Evolutionary conservation across 2,329 filamentous ascomycete species (phyloP).

Genomic region (Sporothrix variecibatus): DNA sequence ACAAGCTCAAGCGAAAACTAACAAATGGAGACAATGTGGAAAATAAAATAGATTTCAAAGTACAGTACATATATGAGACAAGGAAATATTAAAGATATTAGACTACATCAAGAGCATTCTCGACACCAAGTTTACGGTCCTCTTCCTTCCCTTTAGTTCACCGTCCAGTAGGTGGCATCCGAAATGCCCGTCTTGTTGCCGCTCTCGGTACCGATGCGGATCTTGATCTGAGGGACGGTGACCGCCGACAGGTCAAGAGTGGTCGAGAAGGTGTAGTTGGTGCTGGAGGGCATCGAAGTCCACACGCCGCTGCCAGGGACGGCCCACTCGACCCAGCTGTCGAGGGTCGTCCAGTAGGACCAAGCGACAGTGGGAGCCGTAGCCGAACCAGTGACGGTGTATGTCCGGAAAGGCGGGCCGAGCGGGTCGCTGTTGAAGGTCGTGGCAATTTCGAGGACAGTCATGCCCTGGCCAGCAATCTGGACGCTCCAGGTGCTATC

Average conservation of each 20-base stretch:
- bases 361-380: constrained; percentile 17
- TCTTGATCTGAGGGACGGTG: constrained; percentile 19
- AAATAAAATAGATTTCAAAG: no score
- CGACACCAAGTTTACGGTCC: no score
- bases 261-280: constrained; percentile 26
- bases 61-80: no score
- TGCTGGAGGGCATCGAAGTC: constrained; percentile 17
- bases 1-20: no score
- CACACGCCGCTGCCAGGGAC: constrained; percentile 21
- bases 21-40: no score
- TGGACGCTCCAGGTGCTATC: constrained; percentile 20
- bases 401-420: constrained; percentile 20
- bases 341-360: constrained; percentile 27
- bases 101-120: no score
- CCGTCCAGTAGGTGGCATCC: constrained; percentile 16
- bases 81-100: background rate
- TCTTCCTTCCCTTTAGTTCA: background rate
- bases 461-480: constrained; percentile 4
- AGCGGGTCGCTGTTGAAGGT: constrained; percentile 17
- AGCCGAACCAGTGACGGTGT: constrained; percentile 14
- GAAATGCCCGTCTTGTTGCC: constrained; percentile 17
- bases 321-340: constrained; percentile 27
- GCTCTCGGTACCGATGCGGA: constrained; percentile 21
- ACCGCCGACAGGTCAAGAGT: constrained; percentile 19
- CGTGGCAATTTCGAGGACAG: constrained; percentile 20